Percentiles rank a stretch among this genome's conserved stretches.
phyloP scores from a whole-genome alignment of 1,139 yeast species.

The Magnusiomyces suaveolens region DNA sequence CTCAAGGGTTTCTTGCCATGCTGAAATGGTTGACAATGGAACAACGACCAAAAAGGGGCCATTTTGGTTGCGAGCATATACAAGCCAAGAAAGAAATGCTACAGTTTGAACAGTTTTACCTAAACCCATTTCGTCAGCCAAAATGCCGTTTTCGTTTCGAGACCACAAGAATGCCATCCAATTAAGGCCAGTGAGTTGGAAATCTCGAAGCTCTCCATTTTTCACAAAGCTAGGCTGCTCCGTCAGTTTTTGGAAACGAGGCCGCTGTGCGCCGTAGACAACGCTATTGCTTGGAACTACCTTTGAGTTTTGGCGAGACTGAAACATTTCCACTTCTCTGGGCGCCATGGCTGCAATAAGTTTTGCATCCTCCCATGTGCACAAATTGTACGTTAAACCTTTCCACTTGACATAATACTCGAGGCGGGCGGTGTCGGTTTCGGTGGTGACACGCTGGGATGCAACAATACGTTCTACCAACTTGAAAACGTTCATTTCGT shows the following conservation, averaged over 20 bases:
- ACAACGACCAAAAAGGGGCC: constrained; percentile 97
- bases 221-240: constrained; percentile 85
- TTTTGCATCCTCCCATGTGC: constrained; percentile 94
- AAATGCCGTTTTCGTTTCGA: constrained; percentile 89
- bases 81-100: constrained; percentile 85
- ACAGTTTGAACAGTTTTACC: constrained; percentile 98
- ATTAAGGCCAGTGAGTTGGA: constrained; percentile 93
- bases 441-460: constrained; percentile 57
- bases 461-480: constrained; percentile 86
- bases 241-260: constrained; percentile 76
- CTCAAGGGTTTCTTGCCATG: constrained; percentile 98
- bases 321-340: constrained; percentile 71
- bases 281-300: constrained; percentile 77
- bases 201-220: constrained; percentile 88
- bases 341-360: constrained; percentile 81
- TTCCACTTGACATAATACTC: constrained; percentile 91
- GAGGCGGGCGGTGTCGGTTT: constrained; percentile 55
- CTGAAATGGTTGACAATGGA: constrained; percentile 90
- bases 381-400: constrained; percentile 84
- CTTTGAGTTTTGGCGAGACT: constrained; percentile 70
- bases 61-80: constrained; percentile 87
- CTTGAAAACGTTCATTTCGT: constrained; percentile 74
- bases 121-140: constrained; percentile 98
- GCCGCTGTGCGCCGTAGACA: constrained; percentile 57
- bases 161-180: constrained; percentile 99